Evolutionary conservation across 1,284 basidiomycete species (phyloP), one percentile per base, ranked within the genome.

Genomic region (Leccinum ponderosum): DNA sequence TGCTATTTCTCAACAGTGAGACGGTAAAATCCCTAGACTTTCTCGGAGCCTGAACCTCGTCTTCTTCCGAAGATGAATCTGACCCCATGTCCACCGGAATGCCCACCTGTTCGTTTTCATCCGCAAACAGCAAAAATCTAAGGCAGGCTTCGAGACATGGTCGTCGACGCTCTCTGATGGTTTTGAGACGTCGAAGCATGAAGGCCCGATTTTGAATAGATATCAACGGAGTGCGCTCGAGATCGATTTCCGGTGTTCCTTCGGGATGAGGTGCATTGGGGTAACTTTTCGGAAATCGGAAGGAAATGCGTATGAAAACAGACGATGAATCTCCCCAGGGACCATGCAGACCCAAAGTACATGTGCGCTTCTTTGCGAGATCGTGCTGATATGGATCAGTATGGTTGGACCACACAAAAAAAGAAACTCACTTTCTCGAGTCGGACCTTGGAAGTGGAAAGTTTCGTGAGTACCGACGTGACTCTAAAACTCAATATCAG

Each of bases 231-330:
- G 86, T 94, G 27, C 87, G 85, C 69, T 97, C 94, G 2, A 97
- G 81, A 59, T 95, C 93, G 53, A 96, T 85, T 2, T 82, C 82
- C 0, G 94, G 94, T 0, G 84, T 86, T 15, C 91, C 89, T 5
- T 83, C 79, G 0, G 87, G 85, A 57, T 87, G 79, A 0, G 68
- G 64, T 0, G 79, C 79, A 22, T 86, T 82, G 0, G 95, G 94
- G 69, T 98, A 98, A 53, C 86, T 85, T 33, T 85, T 81, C 1
- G 95, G 95, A 71, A 97, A 97, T 2, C 87, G 87, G 77, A 97
- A 96, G 5, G 93, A 90, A n/a, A 96, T 86, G 1, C 95, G 87
- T 58, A 97, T 87, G 77, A 93, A 95, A 20, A 74, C 74, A 29
- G 83, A 88, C 4, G 84, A 89, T 14, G 78, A 85, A 60, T 90